phyloP scores from a whole-genome alignment of 2,329 filamentous ascomycete genomes.

The Arthrobotrys iridis region DNA sequence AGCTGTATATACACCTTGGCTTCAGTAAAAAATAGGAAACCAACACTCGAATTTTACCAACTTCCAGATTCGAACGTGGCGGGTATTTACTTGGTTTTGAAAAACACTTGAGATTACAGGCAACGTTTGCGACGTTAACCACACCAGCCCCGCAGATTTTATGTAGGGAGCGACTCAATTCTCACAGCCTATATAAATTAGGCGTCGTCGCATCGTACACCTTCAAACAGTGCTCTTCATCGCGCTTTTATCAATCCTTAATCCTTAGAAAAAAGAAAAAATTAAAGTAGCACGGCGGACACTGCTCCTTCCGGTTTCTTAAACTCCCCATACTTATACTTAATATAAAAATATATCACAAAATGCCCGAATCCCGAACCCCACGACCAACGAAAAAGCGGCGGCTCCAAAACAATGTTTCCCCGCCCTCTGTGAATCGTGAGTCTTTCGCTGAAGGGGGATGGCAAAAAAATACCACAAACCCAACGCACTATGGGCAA shows the following conservation, averaged over 20 bases:
- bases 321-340: too few relatives aligned
- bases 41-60: background rate
- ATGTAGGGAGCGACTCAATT: slow-evolving; percentile 13
- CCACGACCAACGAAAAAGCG: slow-evolving; percentile 42
- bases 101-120: background rate
- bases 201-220: background rate
- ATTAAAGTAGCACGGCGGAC: too few relatives aligned
- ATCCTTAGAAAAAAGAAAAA: background rate
- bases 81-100: background rate
- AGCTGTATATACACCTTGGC: background rate
- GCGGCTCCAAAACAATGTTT: slow-evolving; percentile 6
- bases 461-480: slow-evolving; percentile 25
- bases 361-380: background rate
- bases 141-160: background rate
- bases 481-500: slow-evolving; percentile 7
- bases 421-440: slow-evolving; percentile 17
- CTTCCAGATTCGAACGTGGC: background rate
- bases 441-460: background rate
- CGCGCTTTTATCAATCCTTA: background rate
- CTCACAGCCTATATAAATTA: slow-evolving; percentile 11
- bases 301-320: too few relatives aligned
- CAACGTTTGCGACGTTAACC: background rate
- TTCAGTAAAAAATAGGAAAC: background rate
- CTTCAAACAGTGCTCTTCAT: background rate
- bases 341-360: background rate